Base-by-base conservation (phyloP, 179 eudicot genomes). In the Spinacia oleracea region DNA sequence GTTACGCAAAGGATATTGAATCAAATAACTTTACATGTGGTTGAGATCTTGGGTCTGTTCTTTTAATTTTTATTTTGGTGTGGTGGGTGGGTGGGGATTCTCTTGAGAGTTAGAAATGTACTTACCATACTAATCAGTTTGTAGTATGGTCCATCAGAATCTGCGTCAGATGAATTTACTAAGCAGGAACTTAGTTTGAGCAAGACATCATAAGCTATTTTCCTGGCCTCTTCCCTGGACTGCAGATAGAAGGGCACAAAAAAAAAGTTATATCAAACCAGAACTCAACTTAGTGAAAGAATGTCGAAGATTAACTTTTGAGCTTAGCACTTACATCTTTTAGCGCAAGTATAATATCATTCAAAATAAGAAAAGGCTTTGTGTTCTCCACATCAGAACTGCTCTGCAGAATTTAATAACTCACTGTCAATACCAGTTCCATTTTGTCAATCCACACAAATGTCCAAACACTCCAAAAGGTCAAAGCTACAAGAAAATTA, bases 201-300 rank as follows among this genome's bases (percentile, higher is more conserved):
- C 55, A 96, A 89, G 81, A 85, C 85, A 81, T 93, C 98, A 78
- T 93, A 96, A 72, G 99, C 96, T 69, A 76, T 78, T 83, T 92
- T 92, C 77, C 99, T 89, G 72, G 89, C 83, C 78, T 91, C 97
- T 85, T 96, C 97, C 73, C 86, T 85, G 75, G 96, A 88, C 97
- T 92, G 78, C n/a, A 23, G 35, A 66, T 2, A 67, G 18, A 68
- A n/a, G 35, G 29, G 21, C 14, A 72, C 51, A 14, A 71, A 16
- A 48, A 27, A 18, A 15, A n/a, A 46, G 58, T 18, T 27, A 46
- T 46, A 14, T 70, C 15, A 32, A 32, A 45, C 56, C 67, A 63
- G 40, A 65, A 56, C 3, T 51, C 50, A 18, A 58, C 35, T 77
- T 20, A 67, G 21, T 27, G n/a, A 75, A 53, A 27, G 20, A 72